Conservation (phyloP, 805 yeast genomes). For the Dipodascus geniculatus region DNA sequence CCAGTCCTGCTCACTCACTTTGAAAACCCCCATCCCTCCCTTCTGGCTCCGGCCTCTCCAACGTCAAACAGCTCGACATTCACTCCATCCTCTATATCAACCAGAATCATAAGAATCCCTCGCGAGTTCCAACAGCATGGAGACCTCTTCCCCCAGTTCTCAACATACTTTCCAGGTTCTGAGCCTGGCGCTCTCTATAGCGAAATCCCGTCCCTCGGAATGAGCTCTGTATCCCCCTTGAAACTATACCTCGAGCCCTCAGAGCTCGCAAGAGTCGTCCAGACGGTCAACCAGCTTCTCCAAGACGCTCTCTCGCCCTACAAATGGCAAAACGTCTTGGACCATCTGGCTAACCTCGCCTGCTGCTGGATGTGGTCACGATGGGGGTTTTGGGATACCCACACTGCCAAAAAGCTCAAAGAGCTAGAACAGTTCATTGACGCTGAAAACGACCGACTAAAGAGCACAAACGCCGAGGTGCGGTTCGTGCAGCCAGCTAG, state of each 20-base stretch:
- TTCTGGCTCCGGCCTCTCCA: slow-evolving; percentile 11
- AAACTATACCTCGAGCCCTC: slow-evolving; percentile 25
- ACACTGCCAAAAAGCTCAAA: slow-evolving; percentile 23
- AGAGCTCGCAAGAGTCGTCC: slow-evolving; percentile 34
- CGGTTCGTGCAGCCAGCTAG: slow-evolving; percentile 7
- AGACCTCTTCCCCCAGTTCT: slow-evolving; percentile 11
- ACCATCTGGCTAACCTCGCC: slow-evolving; percentile 27
- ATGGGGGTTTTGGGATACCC: slow-evolving; percentile 30
- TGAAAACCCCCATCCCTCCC: slow-evolving; percentile 22
- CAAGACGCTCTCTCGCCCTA: slow-evolving; percentile 31
- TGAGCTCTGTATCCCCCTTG: slow-evolving; percentile 23
- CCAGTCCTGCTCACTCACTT: slow-evolving; percentile 10
- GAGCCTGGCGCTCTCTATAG: slow-evolving; percentile 15
- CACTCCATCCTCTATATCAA: not conserved
- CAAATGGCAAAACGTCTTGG: slow-evolving; percentile 31
- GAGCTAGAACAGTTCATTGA: slow-evolving; percentile 34
- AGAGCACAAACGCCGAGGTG: slow-evolving; percentile 4
- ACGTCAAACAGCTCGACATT: slow-evolving; percentile 1
- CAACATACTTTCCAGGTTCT: slow-evolving; percentile 15
- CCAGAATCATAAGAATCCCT: slow-evolving; percentile 13
- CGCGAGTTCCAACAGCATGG: slow-evolving; percentile 8
- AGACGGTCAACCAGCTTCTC: slow-evolving; percentile 33
- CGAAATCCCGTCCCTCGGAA: slow-evolving; percentile 1
- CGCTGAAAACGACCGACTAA: slow-evolving; percentile 7
- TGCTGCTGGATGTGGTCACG: slow-evolving; percentile 19